Base-by-base conservation (phyloP, 331 rosid species). In the Acacia pycnantha region DNA sequence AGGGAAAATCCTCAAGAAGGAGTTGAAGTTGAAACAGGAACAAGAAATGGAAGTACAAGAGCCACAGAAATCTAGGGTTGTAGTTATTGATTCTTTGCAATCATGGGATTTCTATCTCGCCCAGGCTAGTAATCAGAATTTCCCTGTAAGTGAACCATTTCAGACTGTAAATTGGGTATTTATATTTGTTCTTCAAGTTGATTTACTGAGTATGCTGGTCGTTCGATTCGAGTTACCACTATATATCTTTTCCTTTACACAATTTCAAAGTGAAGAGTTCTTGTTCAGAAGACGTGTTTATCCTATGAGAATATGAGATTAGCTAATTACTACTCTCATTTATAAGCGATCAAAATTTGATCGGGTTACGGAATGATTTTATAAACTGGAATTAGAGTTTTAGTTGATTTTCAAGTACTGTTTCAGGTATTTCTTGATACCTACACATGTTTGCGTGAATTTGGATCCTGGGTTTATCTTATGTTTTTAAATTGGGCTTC, bases 31-130 rank as follows among this genome's bases (percentile, higher is more conserved):
- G 58, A 18, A 59, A 53, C 8, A 81, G 84, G 48, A 46, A 84
- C 5, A 77, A 81, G 54, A 51, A 84, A 90, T 90, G 97, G 96
- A 88, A 73, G 74, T 33, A 29, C 84, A 73, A 44, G 92, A 85
- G 70, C 86, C 78, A 77, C 83, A 62, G 68, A 83, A 80, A 71
- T 12, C 97, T 2, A 87, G 62, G 86, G 98, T 87, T 54, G 85
- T 90, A 26, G 86, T 87, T 69, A 87, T 96, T 64, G 94, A 89
- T 54, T 90, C 98, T 33, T 33, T 87, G 85, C 94, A 89, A 62
- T 87, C 97, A 56, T 96, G 99, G 99, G 92, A 91, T n/a, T 81
- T 29, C 54, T 26, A 58, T 82, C 65, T 91, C 51, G 40, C 35
- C 66, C 90, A 90, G 65, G 93, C 97, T 83, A 82, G 80, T 82